Evolutionary conservation across 2,329 filamentous ascomycete species (phyloP).

Genomic region (Penicillium brasilianum): DNA sequence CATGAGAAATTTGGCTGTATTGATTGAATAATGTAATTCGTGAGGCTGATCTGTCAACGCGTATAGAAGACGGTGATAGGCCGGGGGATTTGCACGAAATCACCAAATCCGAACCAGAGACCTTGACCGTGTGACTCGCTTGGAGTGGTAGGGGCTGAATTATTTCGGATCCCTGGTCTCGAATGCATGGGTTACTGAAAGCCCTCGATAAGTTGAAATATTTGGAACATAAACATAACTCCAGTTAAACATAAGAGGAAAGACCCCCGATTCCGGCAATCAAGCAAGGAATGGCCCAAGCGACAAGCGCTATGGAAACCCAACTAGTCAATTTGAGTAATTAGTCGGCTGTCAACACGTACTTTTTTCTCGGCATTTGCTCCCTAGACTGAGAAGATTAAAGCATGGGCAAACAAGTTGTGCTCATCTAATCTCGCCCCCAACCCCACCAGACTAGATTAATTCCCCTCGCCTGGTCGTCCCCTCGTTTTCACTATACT

Average conservation of each 20-base stretch:
- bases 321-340: neutral
- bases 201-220: neutral
- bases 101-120: neutral
- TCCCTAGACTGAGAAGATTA: neutral
- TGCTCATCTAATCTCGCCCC: neutral
- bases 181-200: too few species aligned
- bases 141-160: neutral
- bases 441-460: neutral
- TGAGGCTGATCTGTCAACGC: neutral
- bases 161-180: neutral
- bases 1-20: neutral
- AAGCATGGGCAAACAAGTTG: too few species aligned
- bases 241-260: neutral
- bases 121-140: neutral
- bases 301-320: neutral
- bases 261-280: neutral
- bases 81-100: neutral
- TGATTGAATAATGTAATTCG: neutral
- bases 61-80: neutral
- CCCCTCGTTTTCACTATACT: neutral
- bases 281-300: neutral
- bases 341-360: neutral
- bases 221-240: neutral
- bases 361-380: neutral
- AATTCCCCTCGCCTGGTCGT: neutral